phyloP scores from a whole-genome alignment of 768 basidiomycete genomes.

The Lactarius indigo region DNA sequence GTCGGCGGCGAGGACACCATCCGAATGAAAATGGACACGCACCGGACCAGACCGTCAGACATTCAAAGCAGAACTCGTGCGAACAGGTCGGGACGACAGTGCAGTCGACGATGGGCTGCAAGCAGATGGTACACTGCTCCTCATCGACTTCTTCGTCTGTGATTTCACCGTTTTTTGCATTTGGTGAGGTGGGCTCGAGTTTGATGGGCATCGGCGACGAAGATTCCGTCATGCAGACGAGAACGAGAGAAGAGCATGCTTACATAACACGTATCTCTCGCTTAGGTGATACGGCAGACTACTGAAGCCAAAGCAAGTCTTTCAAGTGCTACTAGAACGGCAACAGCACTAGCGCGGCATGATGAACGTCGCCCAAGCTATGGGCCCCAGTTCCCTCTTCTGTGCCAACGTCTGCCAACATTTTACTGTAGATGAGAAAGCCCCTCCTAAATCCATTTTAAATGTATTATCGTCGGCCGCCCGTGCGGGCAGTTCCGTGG shows the following conservation, averaged over 20 bases:
- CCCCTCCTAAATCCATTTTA: too few species aligned
- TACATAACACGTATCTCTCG: neutral
- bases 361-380: slow-evolving; percentile 10
- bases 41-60: slow-evolving; percentile 85
- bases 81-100: slow-evolving; percentile 82
- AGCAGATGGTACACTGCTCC: slow-evolving; percentile 81
- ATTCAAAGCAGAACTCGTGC: slow-evolving; percentile 94
- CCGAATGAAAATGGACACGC: slow-evolving; percentile 27
- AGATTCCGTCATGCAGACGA: neutral
- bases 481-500: slow-evolving; percentile 37
- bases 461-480: slow-evolving; percentile 30
- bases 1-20: slow-evolving; percentile 4
- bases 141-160: slow-evolving; percentile 38
- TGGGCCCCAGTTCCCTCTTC: neutral
- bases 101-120: slow-evolving; percentile 71
- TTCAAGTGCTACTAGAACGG: neutral
- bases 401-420: neutral
- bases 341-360: neutral
- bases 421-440: slow-evolving; percentile 14
- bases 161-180: neutral
- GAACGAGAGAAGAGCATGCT: neutral
- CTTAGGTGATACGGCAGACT: too few species aligned
- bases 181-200: neutral
- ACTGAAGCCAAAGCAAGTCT: too few species aligned
- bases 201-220: slow-evolving; percentile 1